Evolutionary conservation across 2,329 filamentous ascomycete species (phyloP).

Genomic region (Tolypocladium nubicola): DNA sequence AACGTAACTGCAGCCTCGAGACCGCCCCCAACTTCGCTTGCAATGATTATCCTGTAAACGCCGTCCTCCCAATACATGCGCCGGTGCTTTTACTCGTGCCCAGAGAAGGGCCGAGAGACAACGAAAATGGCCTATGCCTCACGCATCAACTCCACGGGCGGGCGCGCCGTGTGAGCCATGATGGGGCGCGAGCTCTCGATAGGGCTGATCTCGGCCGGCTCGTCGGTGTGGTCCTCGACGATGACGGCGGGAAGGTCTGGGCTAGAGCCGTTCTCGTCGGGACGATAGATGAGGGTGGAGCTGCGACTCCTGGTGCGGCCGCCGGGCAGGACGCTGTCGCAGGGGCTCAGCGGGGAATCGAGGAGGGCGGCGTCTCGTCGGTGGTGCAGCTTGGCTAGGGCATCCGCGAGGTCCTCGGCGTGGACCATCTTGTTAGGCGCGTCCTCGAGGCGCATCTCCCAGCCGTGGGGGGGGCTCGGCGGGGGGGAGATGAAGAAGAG

Average conservation of each 20-base stretch:
- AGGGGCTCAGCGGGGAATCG: constrained; percentile 19
- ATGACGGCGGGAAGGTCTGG: constrained; percentile 52
- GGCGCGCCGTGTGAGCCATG: constrained; percentile 49
- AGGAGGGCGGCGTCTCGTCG: constrained; percentile 13
- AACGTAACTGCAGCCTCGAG: background rate
- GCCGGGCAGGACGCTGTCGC: constrained; percentile 14
- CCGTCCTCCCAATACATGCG: background rate
- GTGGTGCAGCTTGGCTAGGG: constrained; percentile 51
- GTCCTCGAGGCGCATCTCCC: constrained; percentile 58
- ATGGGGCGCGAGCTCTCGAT: constrained; percentile 35
- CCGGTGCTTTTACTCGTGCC: background rate
- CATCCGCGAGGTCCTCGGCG: constrained; percentile 57
- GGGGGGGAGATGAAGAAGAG: constrained; percentile 65
- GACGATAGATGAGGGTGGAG: constrained; percentile 56
- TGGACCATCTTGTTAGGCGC: constrained; percentile 61
- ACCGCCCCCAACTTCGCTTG: background rate
- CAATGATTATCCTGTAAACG: background rate
- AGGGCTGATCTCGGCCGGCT: constrained; percentile 33
- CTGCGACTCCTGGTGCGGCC: constrained; percentile 42
- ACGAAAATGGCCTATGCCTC: background rate
- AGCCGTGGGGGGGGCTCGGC: constrained; percentile 56
- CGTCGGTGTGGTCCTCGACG: constrained; percentile 57
- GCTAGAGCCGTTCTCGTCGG: constrained; percentile 42
- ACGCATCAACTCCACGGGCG: constrained; percentile 55
- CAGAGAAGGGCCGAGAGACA: background rate